Evolutionary conservation across 495 filamentous ascomycete genomes (phyloP), one percentile per base, ranked within the genome.

Genomic region (Beverwykella pulmonaria): DNA sequence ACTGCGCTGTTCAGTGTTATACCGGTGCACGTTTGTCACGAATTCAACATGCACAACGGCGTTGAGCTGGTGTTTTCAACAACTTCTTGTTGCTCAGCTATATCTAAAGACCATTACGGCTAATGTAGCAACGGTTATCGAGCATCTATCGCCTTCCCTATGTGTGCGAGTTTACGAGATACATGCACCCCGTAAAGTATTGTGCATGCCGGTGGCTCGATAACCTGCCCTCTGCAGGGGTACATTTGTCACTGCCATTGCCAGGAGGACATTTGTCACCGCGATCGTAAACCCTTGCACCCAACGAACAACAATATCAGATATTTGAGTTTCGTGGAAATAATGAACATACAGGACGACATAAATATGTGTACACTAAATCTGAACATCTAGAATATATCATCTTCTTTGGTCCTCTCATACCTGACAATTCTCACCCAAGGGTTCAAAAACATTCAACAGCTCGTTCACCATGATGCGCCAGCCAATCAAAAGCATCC

Each of bases 401-500:
- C 19, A 52, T 23, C 20, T 15, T 19, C 23, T 52, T 19, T n/a
- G n/a, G n/a, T n/a, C n/a, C n/a, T n/a, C n/a, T n/a, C n/a, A n/a
- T n/a, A n/a, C n/a, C n/a, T n/a, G n/a, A n/a, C n/a, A n/a, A n/a
- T n/a, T n/a, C n/a, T n/a, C n/a, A 34, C 6, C 6, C 32, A 34
- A 12, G 12, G 32, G 32, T 6, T 34, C 32, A 34, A 34, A 34
- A n/a, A n/a, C n/a, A 34, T 34, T 32, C 23, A 54, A 2, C 2
- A 12, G 6, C 27, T 4, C 8, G 26, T 30, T 41, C 34, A 49
- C 34, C 5, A 48, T 49, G 61, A 19, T 57, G 19, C 61, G 25
- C 52, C 54, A 65, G 30, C 53, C 62, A 58, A 65, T 65, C 53
- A 65, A 41, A 65, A 52, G 53, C 62, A 52, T 53, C 12, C 53